Evolutionary conservation across 345 rosid genomes (phyloP).

Genomic region (Gynandropsis gynandra): DNA sequence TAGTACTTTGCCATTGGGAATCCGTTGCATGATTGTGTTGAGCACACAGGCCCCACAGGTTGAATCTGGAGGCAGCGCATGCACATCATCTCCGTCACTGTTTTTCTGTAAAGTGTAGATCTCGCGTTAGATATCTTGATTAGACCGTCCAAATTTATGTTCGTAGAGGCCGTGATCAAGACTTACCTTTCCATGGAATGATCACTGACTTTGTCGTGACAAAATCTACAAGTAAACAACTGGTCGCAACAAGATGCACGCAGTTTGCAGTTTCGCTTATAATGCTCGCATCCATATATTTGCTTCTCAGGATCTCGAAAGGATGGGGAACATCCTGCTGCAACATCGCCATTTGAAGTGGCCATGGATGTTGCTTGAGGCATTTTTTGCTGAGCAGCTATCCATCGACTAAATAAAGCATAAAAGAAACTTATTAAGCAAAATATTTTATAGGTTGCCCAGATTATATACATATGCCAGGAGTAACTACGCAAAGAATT

Average conservation of each 20-base stretch:
- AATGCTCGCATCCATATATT: conserved; percentile 79
- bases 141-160: not conserved
- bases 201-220: conserved; percentile 87
- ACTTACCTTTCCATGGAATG: conserved; percentile 82
- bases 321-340: conserved; percentile 51
- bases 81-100: conserved; percentile 84
- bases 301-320: conserved; percentile 62
- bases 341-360: conserved; percentile 38
- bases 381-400: conserved; percentile 79
- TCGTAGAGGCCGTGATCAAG: not conserved
- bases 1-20: conserved; percentile 78
- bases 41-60: conserved; percentile 69
- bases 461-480: not conserved
- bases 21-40: conserved; percentile 55
- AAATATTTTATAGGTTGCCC: no score
- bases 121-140: not conserved
- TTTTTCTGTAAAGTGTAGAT: conserved; percentile 40
- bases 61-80: conserved; percentile 74
- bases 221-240: conserved; percentile 69
- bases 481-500: not conserved
- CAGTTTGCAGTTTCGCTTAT: conserved; percentile 80
- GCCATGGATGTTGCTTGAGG: conserved; percentile 45
- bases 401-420: conserved; percentile 58
- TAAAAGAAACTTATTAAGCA: conserved; percentile 4
- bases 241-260: conserved; percentile 76